Conservation (phyloP, 1,284 basidiomycete species). For the Rhodotorula sp. region DNA sequence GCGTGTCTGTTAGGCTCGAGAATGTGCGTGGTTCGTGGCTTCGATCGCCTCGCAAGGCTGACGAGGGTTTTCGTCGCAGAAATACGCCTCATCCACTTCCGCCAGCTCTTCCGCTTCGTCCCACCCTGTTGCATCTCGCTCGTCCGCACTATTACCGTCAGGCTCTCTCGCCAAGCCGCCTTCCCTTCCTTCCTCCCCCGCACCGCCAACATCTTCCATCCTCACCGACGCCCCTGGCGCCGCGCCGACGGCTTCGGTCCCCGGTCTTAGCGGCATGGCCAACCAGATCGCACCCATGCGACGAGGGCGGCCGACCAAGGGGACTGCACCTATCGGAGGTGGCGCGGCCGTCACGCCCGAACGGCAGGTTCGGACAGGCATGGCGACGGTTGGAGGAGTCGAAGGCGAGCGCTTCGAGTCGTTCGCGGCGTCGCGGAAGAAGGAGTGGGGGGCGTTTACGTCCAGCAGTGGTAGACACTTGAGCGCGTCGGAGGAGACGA, state of each 20-base stretch:
- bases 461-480: background rate
- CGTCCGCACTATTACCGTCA: background rate
- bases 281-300: slow-evolving; percentile 50
- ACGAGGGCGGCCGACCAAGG: slow-evolving; percentile 48
- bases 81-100: slow-evolving; percentile 25
- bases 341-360: background rate
- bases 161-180: background rate
- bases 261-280: slow-evolving; percentile 12
- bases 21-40: slow-evolving; percentile 23
- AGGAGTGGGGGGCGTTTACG: background rate
- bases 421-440: background rate
- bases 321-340: background rate
- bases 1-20: slow-evolving; percentile 37
- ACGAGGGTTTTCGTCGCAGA: slow-evolving; percentile 8
- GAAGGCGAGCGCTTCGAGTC: background rate
- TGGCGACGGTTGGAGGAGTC: slow-evolving; percentile 8
- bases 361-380: slow-evolving; percentile 8
- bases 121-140: background rate
- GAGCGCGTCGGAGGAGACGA: background rate
- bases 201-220: slow-evolving; percentile 13
- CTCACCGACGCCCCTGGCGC: background rate
- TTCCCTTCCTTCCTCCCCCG: slow-evolving; percentile 1
- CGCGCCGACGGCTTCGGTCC: slow-evolving; percentile 3
- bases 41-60: too few species aligned
- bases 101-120: slow-evolving; percentile 1